Conservation (phyloP, 2,329 filamentous ascomycete species). For the Trichoderma sp. region DNA sequence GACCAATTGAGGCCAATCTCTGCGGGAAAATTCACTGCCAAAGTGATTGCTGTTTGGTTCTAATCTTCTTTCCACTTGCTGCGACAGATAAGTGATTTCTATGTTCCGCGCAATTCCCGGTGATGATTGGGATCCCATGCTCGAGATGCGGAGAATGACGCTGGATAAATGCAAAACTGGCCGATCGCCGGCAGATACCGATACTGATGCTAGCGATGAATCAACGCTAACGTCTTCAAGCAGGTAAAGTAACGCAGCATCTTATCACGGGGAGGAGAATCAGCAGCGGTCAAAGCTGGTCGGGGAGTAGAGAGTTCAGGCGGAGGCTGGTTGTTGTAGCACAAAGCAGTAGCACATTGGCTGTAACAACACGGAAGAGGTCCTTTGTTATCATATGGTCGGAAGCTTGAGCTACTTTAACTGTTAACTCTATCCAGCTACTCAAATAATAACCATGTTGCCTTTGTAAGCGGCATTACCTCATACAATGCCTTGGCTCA, state of each 20-base stretch:
- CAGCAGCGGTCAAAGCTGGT: not conserved
- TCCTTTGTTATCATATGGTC: not conserved
- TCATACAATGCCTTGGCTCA: not conserved
- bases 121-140: not conserved
- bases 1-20: not conserved
- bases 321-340: not conserved
- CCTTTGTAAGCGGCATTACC: not conserved
- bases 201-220: not conserved
- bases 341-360: not conserved
- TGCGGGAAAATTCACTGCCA: not conserved
- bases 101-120: not conserved
- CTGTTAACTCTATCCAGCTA: not conserved
- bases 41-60: not conserved
- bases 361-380: not conserved
- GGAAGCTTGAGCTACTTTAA: not conserved
- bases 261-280: not conserved
- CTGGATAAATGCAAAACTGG: not conserved
- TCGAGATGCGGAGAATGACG: conserved; percentile 7
- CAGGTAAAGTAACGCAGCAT: not conserved
- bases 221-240: conserved; percentile 15
- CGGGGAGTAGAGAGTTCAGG: not conserved
- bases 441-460: not conserved
- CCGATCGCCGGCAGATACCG: conserved; percentile 11
- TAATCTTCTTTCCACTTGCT: not conserved
- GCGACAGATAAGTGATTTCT: not conserved